Evolutionary conservation across 306 rosid species (phyloP).

Genomic region (Crataegus laevigata): DNA sequence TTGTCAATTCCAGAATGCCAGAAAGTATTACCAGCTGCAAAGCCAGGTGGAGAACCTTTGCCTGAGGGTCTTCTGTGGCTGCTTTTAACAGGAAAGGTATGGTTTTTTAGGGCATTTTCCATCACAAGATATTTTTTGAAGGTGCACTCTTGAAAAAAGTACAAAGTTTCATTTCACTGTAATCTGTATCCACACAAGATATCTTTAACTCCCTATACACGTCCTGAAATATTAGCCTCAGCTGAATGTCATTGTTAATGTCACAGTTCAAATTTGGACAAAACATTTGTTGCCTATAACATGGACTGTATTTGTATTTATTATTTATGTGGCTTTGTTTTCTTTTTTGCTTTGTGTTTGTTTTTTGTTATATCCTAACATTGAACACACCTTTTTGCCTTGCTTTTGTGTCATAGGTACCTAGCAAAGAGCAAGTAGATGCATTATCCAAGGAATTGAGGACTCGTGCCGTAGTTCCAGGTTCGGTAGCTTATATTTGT

Average conservation of each 20-base stretch:
- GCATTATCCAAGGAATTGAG: conserved; percentile 73
- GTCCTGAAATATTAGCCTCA: neutral
- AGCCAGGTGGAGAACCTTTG: conserved; percentile 90
- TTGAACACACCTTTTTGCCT: conserved; percentile 8
- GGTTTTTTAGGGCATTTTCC: conserved; percentile 5
- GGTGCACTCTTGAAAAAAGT: neutral
- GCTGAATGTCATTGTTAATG: neutral
- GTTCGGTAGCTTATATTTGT: conserved; percentile 26
- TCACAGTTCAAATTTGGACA: neutral
- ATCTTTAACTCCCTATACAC: neutral
- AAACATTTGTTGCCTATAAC: neutral
- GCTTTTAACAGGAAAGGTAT: conserved; percentile 87
- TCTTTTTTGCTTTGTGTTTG: neutral
- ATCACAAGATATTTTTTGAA: neutral
- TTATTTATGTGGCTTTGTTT: neutral
- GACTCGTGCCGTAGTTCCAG: conserved; percentile 81
- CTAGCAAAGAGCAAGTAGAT: conserved; percentile 88
- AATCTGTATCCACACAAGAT: neutral
- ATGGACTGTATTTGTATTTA: neutral
- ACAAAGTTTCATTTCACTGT: neutral
- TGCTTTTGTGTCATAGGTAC: conserved; percentile 45
- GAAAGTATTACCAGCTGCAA: conserved; percentile 72
- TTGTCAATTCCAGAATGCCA: conserved; percentile 92
- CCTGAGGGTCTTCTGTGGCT: conserved; percentile 96
- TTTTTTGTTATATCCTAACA: neutral